Evolutionary conservation across 768 basidiomycete genomes (phyloP), one percentile per base, ranked within the genome.

Genomic region (Podaxis sp.): DNA sequence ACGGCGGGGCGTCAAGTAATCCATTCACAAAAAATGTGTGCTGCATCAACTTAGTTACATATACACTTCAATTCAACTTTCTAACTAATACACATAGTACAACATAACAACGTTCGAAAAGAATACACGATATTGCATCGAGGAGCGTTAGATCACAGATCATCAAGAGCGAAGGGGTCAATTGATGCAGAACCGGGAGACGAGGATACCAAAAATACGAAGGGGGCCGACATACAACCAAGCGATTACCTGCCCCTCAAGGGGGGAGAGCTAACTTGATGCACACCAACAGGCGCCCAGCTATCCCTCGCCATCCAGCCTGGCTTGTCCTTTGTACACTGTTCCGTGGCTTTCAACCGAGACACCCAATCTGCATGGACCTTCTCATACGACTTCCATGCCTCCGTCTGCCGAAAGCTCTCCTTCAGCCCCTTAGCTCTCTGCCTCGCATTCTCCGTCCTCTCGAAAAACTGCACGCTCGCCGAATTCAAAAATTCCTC

Each of bases 401-500:
- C 67, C 49, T 61, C 62, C n/a, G 44, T 53, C 39, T 75, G 71
- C 42, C 75, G 68, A 13, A 82, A 62, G 3, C 58, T 72, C 59
- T 80, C 73, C 54, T 73, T 80, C 63, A 86, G 64, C 48, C 73
- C 72, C 61, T 72, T 68, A 8, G 82, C 84, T 56, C 75, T 72
- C 63, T 71, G 76, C 71, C 72, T 79, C 33, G 85, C 84, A 48
- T 73, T 66, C n/a, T 64, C 64, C 17, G 83, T 83, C 64, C 79
- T 72, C 15, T 73, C 75, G 61, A 66, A 71, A 61, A 87, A 65
- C 65, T 69, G 75, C 59, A 79, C 77, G 53, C 77, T 76, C 3
- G 84, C 81, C 3, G 70, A 74, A 19, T 72, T 71, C 28, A 86
- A 67, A 39, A 85, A 73, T 61, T 80, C 78, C 57, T 78, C 75